Conservation (phyloP, 257 asterid species). For the Penstemon barbatus region DNA sequence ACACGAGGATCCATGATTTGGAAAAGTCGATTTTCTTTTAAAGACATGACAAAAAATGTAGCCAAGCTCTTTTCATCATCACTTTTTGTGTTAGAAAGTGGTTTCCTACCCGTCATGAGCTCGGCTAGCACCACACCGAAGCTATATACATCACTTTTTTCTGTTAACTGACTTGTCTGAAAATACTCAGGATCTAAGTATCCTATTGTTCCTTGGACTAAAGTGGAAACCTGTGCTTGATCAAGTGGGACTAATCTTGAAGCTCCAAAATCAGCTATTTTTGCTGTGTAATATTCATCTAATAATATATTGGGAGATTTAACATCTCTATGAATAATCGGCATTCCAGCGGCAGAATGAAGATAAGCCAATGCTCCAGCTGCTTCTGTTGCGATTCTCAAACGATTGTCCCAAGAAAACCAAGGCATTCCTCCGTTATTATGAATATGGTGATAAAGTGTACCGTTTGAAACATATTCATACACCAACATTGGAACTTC, state of each 20-base stretch:
- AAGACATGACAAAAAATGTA: slow-evolving; percentile 34
- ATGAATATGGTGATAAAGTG: slow-evolving; percentile 37
- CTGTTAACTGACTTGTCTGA: slow-evolving; percentile 34
- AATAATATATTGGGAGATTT: slow-evolving; percentile 38
- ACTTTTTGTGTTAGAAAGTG: slow-evolving; percentile 13
- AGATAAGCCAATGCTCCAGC: slow-evolving; percentile 46
- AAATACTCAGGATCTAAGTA: slow-evolving; percentile 43
- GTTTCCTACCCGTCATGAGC: slow-evolving; percentile 41
- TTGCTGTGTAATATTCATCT: slow-evolving; percentile 28
- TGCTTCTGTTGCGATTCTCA: slow-evolving; percentile 40
- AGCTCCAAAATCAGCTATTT: slow-evolving; percentile 40
- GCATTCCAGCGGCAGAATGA: slow-evolving; percentile 42
- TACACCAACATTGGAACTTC: slow-evolving; percentile 42
- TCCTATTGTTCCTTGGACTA: slow-evolving; percentile 41
- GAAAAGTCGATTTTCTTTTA: slow-evolving; percentile 35
- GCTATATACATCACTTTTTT: slow-evolving; percentile 38
- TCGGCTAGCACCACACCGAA: slow-evolving; percentile 46
- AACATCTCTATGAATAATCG: slow-evolving; percentile 43
- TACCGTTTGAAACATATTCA: slow-evolving; percentile 30
- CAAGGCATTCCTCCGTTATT: slow-evolving; percentile 21
- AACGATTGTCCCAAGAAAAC: slow-evolving; percentile 31
- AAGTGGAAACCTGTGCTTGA: slow-evolving; percentile 35
- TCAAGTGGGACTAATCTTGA: slow-evolving; percentile 39
- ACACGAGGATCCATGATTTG: slow-evolving; percentile 41
- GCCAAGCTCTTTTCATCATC: slow-evolving; percentile 39